A percentile compares a stretch with the other conserved stretches of the same genome.
phyloP scores from a whole-genome alignment of 2,329 filamentous ascomycete genomes.

The Paraphoma sp. region DNA sequence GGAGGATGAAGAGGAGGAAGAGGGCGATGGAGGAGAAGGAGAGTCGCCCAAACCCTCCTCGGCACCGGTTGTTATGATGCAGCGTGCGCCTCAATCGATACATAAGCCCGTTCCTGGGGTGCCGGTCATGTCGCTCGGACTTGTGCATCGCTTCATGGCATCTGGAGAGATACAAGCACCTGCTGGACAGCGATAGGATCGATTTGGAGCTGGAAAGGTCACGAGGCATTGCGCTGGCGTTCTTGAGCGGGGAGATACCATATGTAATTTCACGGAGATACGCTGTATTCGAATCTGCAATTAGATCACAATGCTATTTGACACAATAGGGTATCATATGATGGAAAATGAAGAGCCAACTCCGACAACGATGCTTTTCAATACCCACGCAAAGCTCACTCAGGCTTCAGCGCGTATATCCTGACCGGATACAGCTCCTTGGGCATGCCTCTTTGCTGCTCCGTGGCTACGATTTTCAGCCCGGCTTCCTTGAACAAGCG shows the following conservation, averaged over 20 bases:
- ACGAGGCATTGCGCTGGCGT: neutral
- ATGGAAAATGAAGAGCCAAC: neutral
- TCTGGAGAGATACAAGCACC: conserved; percentile 20
- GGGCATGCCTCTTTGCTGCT: conserved; percentile 66
- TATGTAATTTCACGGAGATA: too few species aligned
- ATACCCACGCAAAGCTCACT: conserved; percentile 14
- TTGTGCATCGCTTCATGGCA: conserved; percentile 33
- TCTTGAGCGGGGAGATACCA: too few species aligned
- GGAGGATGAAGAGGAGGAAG: conserved; percentile 25
- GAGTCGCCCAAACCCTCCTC: conserved; percentile 5
- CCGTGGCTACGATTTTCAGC: conserved; percentile 60
- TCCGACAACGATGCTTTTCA: neutral
- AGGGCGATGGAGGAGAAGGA: conserved; percentile 12
- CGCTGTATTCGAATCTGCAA: neutral
- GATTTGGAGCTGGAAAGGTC: neutral
- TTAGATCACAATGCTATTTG: neutral
- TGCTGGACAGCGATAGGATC: neutral
- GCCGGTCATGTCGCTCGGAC: conserved; percentile 28
- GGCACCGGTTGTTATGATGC: conserved; percentile 9
- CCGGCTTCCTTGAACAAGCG: conserved; percentile 73
- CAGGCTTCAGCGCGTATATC: conserved; percentile 77
- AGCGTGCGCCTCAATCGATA: conserved; percentile 11
- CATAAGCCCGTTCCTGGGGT: conserved; percentile 21
- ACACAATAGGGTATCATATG: neutral
- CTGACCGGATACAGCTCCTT: conserved; percentile 74